A percentile compares a stretch with the other conserved stretches of the same genome.
Conservation (phyloP, 805 yeast species). For the Candida easanensis region DNA sequence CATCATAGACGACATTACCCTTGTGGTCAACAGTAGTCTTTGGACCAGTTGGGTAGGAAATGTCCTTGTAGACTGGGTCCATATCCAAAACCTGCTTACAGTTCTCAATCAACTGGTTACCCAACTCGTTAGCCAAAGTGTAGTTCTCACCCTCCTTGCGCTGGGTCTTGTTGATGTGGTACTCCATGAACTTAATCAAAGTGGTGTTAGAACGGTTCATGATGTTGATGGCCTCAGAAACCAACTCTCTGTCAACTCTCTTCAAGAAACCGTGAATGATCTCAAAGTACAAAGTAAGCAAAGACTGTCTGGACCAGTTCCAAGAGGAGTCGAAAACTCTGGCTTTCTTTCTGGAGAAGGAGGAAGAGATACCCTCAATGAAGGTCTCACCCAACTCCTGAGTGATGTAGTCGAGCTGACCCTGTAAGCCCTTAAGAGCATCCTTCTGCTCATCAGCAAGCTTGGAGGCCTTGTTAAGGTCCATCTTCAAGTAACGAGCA, state of each 20-base stretch:
- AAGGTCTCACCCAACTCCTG: slow-evolving; percentile 87
- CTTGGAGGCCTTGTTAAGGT: slow-evolving; percentile 88
- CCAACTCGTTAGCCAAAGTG: slow-evolving; percentile 82
- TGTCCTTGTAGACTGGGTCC: slow-evolving; percentile 94
- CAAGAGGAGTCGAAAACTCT: slow-evolving; percentile 96
- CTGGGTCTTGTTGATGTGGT: slow-evolving; percentile 60
- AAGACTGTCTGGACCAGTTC: slow-evolving; percentile 99
- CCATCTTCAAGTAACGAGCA: slow-evolving; percentile 93
- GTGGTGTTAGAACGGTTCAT: slow-evolving; percentile 97
- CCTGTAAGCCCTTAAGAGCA: slow-evolving; percentile 78
- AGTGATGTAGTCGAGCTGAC: slow-evolving; percentile 77
- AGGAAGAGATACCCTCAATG: slow-evolving; percentile 87
- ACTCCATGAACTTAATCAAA: slow-evolving; percentile 94
- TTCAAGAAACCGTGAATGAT: slow-evolving; percentile 90
- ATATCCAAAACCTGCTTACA: slow-evolving; percentile 79
- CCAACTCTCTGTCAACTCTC: slow-evolving; percentile 94
- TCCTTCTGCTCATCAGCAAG: slow-evolving; percentile 73
- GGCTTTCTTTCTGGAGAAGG: slow-evolving; percentile 88
- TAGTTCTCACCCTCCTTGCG: slow-evolving; percentile 87
- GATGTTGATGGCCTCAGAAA: slow-evolving; percentile 91
- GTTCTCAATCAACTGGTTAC: slow-evolving; percentile 92
- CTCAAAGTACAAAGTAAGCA: slow-evolving; percentile 89
- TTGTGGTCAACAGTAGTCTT: slow-evolving; percentile 81
- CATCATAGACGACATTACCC: slow-evolving; percentile 84
- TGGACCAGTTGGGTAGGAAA: slow-evolving; percentile 92